phyloP scores from a whole-genome alignment of 768 basidiomycete species.

The Xerocomellus chrysenteron region DNA sequence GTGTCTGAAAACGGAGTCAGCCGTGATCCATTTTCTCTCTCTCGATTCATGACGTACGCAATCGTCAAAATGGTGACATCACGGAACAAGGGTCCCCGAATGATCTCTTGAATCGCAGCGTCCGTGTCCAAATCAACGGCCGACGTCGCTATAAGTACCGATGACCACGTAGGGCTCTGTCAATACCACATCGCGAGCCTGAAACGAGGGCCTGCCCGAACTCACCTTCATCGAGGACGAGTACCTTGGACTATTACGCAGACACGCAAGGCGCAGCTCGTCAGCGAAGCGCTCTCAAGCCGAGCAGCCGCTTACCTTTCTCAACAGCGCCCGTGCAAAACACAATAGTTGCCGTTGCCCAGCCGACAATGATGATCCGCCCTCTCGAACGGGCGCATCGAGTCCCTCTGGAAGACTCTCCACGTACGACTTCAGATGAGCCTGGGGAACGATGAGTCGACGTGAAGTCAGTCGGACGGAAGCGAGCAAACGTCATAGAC shows the following conservation, averaged over 20 bases:
- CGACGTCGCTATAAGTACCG: conserved; percentile 53
- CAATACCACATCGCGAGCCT: background rate
- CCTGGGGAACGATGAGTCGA: conserved; percentile 36
- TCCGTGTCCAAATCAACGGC: conserved; percentile 90
- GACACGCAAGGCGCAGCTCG: too few species aligned
- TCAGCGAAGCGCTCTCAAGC: background rate
- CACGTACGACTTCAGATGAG: conserved; percentile 65
- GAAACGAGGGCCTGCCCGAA: background rate
- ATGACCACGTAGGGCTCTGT: background rate
- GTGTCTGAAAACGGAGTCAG: conserved; percentile 46
- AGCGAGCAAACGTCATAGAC: background rate
- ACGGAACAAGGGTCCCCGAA: conserved; percentile 72
- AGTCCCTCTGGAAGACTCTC: conserved; percentile 64
- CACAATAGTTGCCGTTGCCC: conserved; percentile 88
- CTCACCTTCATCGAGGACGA: conserved; percentile 86
- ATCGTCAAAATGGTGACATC: conserved; percentile 83
- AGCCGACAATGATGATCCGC: conserved; percentile 75
- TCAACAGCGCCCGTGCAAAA: conserved; percentile 79
- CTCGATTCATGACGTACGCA: conserved; percentile 50
- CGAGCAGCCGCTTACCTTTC: conserved; percentile 48
- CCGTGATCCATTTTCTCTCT: background rate
- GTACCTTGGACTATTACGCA: conserved; percentile 61
- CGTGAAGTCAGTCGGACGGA: background rate
- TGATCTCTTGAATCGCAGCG: conserved; percentile 81
- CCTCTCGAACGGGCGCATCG: conserved; percentile 72